Evolutionary conservation across 1,139 yeast species (phyloP).

Genomic region (Diutina sp.): DNA sequence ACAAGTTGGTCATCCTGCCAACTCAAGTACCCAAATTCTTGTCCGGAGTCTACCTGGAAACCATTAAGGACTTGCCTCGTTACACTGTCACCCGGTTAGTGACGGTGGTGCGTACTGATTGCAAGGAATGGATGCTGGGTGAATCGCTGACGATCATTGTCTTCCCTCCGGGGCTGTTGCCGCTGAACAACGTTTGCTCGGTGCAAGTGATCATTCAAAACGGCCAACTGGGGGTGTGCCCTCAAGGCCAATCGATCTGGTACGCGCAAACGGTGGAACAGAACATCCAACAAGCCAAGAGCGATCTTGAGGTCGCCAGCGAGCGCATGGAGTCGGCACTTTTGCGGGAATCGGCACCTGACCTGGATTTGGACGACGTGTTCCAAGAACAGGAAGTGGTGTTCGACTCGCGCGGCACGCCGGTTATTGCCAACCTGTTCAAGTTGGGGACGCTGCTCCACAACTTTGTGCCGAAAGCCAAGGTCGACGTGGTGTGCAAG

Average conservation of each 20-base stretch:
- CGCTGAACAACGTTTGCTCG: slow-evolving; percentile 52
- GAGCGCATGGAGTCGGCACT: slow-evolving; percentile 69
- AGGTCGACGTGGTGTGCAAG: slow-evolving; percentile 66
- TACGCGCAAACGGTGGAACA: slow-evolving; percentile 70
- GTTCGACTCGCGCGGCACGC: slow-evolving; percentile 44
- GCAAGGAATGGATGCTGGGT: slow-evolving; percentile 79
- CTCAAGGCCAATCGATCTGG: slow-evolving; percentile 84
- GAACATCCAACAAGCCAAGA: slow-evolving; percentile 52
- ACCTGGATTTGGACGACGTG: slow-evolving; percentile 20
- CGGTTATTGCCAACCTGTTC: slow-evolving; percentile 60
- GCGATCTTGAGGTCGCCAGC: slow-evolving; percentile 71
- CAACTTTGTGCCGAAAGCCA: slow-evolving; percentile 72
- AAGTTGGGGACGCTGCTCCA: slow-evolving; percentile 77
- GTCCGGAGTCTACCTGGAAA: slow-evolving; percentile 20
- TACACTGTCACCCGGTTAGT: slow-evolving; percentile 58
- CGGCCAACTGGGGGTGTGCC: slow-evolving; percentile 83
- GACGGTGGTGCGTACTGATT: slow-evolving; percentile 74
- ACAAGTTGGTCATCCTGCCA: slow-evolving; percentile 61
- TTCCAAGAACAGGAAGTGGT: slow-evolving; percentile 43
- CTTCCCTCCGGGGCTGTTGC: slow-evolving; percentile 80
- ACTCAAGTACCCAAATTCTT: slow-evolving; percentile 50
- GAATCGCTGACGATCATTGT: slow-evolving; percentile 82
- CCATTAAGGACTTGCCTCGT: slow-evolving; percentile 25
- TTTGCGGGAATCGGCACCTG: slow-evolving; percentile 52
- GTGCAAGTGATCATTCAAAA: slow-evolving; percentile 85